Evolutionary conservation across 208 protist species (phyloP), one percentile per base, ranked within the genome.

Genomic region (Angomonas ambiguus): DNA sequence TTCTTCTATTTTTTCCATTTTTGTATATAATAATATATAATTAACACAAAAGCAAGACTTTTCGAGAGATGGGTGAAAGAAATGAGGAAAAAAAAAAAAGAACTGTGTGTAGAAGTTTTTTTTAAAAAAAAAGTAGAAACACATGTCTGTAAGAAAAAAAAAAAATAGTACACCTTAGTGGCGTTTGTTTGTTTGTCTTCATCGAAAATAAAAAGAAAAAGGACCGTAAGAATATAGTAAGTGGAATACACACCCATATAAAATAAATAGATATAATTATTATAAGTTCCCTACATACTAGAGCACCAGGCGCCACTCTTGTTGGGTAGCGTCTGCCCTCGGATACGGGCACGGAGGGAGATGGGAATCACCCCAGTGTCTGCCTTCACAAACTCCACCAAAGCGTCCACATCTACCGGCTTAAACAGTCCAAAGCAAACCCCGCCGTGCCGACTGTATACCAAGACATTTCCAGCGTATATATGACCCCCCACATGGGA

Each of bases 401-500:
- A 58, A 10, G 66, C 34, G 27, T 80, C 70, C 13, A 97, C 79
- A 67, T 94, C 81, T 30, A 75, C 72, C 11, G 89, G 89, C 60
- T 72, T 93, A 71, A 97, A 90, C 51, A 87, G 87, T 27, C 89
- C 92, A 74, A 93, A 95, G 76, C 88, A 89, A 31, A 94, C 85
- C 18, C 86, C 84, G 51, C 88, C 89, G 64, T 79, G 63, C 18
- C 78, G 80, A 70, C 75, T 88, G 81, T 97, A 97, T 24, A 95
- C 69, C 25, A 97, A 60, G 13, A 95, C 92, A 62, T 97, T 97
- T 20, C 92, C 92, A 20, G 92, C 92, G 71, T 95, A 95, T 28
- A 91, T 80, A 72, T 97, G 92, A 0, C 92, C 92, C 51, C 92
- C 89, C 34, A 97, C 72, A 75, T 97, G 92, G 8, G 83, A 82